phyloP scores from a whole-genome alignment of 371 early-diverging fungal species.

The Mortierella sp. region DNA sequence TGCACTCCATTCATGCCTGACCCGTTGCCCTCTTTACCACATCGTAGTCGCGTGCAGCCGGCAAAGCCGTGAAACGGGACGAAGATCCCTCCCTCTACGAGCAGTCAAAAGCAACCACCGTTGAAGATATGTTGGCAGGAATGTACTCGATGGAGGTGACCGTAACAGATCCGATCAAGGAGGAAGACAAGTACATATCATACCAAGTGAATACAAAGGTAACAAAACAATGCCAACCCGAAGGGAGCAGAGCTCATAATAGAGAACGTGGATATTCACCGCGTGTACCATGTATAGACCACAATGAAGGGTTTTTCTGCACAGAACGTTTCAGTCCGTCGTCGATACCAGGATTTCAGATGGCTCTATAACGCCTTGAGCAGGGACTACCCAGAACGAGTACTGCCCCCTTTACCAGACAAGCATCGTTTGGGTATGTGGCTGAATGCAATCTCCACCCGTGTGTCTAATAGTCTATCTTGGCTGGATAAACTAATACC shows the following conservation, averaged over 20 bases:
- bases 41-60: constrained; percentile 39
- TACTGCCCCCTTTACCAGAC: constrained; percentile 93
- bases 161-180: constrained; percentile 85
- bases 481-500: too few relatives aligned
- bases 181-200: constrained; percentile 81
- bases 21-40: too few relatives aligned
- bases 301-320: constrained; percentile 61
- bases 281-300: constrained; percentile 61
- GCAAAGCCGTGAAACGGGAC: constrained; percentile 47
- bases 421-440: constrained; percentile 85
- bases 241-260: too few relatives aligned
- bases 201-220: constrained; percentile 87
- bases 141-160: constrained; percentile 58
- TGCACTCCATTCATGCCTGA: too few relatives aligned
- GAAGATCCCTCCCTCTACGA: constrained; percentile 11
- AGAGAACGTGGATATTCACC: background rate
- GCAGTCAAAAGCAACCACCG: constrained; percentile 26
- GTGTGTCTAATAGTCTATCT: too few relatives aligned
- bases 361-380: constrained; percentile 83
- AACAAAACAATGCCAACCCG: constrained; percentile 7
- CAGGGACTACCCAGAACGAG: constrained; percentile 79
- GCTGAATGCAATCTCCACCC: too few relatives aligned
- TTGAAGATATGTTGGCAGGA: constrained; percentile 27
- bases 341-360: constrained; percentile 94
- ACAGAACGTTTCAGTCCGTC: constrained; percentile 68